Base-by-base conservation (phyloP, 2,329 filamentous ascomycete species). In the Colletotrichum echinochloae region DNA sequence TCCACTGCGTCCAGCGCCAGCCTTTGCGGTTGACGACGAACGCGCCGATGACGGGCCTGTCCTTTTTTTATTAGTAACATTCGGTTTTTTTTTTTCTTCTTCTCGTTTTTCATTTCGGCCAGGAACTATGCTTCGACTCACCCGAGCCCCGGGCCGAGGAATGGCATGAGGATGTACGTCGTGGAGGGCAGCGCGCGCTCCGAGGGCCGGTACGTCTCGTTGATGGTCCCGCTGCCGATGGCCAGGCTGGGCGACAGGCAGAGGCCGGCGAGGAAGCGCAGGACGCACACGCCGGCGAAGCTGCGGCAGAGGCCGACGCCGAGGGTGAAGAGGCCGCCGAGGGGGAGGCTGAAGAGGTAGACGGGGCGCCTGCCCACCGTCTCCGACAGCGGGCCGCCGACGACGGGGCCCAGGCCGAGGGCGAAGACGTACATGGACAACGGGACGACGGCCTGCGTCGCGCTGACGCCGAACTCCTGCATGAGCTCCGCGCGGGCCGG, bases 401-500 rank as follows among this genome's bases (percentile, higher is more conserved):
- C 72, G 60, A 91, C 79, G 8, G 90, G 90, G 0, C 89, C 90
- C 20, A 90, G 80, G 3, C 81, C 88, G 0, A 92, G 82, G 0
- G 89, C 89, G 12, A 91, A 78, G 7, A 89, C 85, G 76, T 90
- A 92, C 7, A 90, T 77, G 0, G 89, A 86, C 0, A 92, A 77
- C 0, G 87, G 86, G 0, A 91, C 78, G n/a, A 92, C 80, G 0
- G 89, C 86, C 9, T 84, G 82, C 1, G 87, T 90, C 59, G 83
- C 82, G 18, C 83, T 83, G 16, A 90, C 82, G 54, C 82, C 73
- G 76, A 92, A 92, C 8, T 87, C 81, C 0, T 75, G 49, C 79
- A 85, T 85, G 7, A 91, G 76, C 4, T 86, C 79, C 2, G 73
- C 56, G 28, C 82, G 76, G 5, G 84, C 84, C 0, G 87, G 82